Percentiles rank a stretch among this genome's conserved stretches.
Conservation (phyloP, 2,329 filamentous ascomycete genomes). For the Fulvia fulva region DNA sequence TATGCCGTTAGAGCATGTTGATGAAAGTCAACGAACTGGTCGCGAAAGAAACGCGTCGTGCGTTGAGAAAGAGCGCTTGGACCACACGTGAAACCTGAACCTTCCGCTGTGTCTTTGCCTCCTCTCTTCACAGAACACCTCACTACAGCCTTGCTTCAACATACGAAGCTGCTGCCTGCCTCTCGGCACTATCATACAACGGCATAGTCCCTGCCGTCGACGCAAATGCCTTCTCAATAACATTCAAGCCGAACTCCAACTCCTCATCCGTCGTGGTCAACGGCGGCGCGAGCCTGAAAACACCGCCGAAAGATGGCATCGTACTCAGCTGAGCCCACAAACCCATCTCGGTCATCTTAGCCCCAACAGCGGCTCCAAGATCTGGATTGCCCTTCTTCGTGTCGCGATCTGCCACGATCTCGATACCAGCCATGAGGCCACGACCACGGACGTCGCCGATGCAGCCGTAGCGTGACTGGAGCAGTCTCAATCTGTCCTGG, state of each 20-base stretch:
- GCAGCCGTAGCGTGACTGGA: conserved; percentile 28
- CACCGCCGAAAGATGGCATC: too few species aligned
- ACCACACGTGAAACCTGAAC: too few species aligned
- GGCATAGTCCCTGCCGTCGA: too few species aligned
- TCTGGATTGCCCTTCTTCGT: conserved; percentile 26
- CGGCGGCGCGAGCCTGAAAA: conserved; percentile 31
- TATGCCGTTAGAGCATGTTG: too few species aligned
- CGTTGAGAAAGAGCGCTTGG: too few species aligned
- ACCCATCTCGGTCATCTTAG: conserved; percentile 23
- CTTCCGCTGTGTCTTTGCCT: too few species aligned
- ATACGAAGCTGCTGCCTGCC: too few species aligned
- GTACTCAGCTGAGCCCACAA: conserved; percentile 29
- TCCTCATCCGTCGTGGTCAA: conserved; percentile 29
- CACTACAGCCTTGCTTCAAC: too few species aligned
- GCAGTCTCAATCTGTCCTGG: conserved; percentile 18
- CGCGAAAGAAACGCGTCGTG: too few species aligned
- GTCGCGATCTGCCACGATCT: conserved; percentile 27
- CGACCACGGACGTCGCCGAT: conserved; percentile 33
- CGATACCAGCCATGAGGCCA: conserved; percentile 31
- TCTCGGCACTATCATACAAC: too few species aligned
- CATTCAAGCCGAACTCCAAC: conserved; percentile 47
- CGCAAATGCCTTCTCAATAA: conserved; percentile 55
- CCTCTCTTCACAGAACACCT: too few species aligned
- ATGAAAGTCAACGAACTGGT: too few species aligned
- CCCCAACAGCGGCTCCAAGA: conserved; percentile 25